These are phyloP conservation scores for Dryas integrifolia DNA, from an alignment of 331 rosid genomes.

Conservation along the genomic window DNA sequence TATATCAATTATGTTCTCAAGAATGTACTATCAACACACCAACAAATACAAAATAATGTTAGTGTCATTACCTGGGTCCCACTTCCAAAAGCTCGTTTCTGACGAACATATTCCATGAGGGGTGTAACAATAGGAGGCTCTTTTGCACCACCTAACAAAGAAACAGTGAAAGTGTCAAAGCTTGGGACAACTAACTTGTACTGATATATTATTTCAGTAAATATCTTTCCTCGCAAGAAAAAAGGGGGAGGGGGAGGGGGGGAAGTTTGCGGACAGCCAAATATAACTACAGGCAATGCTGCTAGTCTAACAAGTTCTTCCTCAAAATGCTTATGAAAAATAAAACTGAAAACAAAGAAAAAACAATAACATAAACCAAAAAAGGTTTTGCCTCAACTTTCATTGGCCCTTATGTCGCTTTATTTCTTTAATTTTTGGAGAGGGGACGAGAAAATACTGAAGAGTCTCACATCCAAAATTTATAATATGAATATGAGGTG, in stretches of 20 bases:
- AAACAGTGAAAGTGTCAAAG: slow-evolving; percentile 14
- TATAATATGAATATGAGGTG: background rate
- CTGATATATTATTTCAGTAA: slow-evolving; percentile 4
- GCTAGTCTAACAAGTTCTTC: background rate
- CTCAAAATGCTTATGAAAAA: background rate
- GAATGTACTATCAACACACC: slow-evolving; percentile 2
- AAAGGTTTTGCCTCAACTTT: background rate
- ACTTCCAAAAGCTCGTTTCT: slow-evolving; percentile 57
- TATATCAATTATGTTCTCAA: background rate
- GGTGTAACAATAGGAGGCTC: slow-evolving; percentile 83
- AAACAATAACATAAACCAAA: too few species aligned
- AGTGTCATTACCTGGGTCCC: slow-evolving; percentile 61
- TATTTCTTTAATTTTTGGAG: background rate
- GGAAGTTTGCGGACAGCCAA: background rate
- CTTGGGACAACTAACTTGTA: slow-evolving; percentile 6
- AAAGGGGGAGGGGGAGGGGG: background rate
- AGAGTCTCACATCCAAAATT: background rate
- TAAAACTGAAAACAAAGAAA: background rate
- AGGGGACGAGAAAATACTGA: too few species aligned
- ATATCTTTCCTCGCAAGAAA: background rate
- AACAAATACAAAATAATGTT: background rate
- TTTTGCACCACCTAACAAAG: slow-evolving; percentile 63
- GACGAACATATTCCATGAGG: slow-evolving; percentile 89
- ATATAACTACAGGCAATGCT: background rate
- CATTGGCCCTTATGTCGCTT: too few species aligned